Evolutionary conservation across 768 basidiomycete genomes (phyloP), one percentile per base, ranked within the genome.

Genomic region (Mycena filopes): DNA sequence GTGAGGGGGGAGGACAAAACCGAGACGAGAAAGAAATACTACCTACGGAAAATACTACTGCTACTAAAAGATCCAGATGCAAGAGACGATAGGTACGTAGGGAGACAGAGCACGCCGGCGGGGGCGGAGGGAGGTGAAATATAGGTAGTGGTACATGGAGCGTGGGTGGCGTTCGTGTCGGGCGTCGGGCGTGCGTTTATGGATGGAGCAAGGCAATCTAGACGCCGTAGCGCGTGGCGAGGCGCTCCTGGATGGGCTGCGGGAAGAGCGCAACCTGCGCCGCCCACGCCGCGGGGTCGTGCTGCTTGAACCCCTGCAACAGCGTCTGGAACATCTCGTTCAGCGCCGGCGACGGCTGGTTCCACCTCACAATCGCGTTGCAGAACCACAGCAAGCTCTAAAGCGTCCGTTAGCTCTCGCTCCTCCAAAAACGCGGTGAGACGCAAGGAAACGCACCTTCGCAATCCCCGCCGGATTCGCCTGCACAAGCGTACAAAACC

Each of bases 381-480:
- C 97, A 97, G 88, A 99, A 99, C 92, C 93, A 99, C 57, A 97
- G 79, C 68, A 99, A 82, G 72, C 93, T 93, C 97, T 99, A 76
- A 15, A 58, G 29, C 21, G 51, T 23, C 54, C 50, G 29, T 13
- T 42, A 40, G 53, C 43, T 60, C 45, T 67, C 61, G 15, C 18
- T 33, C 38, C 4, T 29, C 74, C 38, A 74, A n/a, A n/a, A n/a
- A 1, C 11, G 7, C 26, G 23, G 7, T 13, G 25, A 43, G 54
- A 23, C 25, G n/a, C 21, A 29, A 40, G 45, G n/a, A 20, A 8
- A 78, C 89, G 65, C 60, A 93, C 96, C 88, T 95, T 95, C 45
- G 94, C 88, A 64, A 98, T 94, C 3, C 97, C 98, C 65, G 88
- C 87, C 20, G 98, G 98, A 76, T 99, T 99, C 31, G 88, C 88